phyloP scores from a whole-genome alignment of 495 filamentous ascomycete species.

The Talaromyces stipitatus region DNA sequence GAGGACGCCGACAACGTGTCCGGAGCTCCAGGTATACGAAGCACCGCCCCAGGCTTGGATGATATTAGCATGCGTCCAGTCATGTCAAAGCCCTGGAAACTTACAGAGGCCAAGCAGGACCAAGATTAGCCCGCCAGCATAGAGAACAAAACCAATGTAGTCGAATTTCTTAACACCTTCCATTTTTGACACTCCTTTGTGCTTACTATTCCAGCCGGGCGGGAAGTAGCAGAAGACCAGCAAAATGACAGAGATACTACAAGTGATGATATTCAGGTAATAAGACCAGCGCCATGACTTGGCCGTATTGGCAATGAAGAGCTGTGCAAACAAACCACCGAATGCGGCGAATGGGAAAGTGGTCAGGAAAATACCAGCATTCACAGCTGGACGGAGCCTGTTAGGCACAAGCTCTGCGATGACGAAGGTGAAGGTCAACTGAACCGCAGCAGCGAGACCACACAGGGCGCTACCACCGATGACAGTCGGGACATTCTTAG shows the following conservation, averaged over 20 bases:
- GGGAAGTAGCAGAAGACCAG: conserved; percentile 31
- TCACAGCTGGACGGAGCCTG: conserved; percentile 28
- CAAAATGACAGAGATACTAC: conserved; percentile 23
- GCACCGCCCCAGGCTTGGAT: conserved; percentile 35
- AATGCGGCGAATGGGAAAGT: conserved; percentile 32
- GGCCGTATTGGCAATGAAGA: conserved; percentile 25
- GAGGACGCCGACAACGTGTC: conserved; percentile 35
- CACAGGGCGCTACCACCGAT: conserved; percentile 30
- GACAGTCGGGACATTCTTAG: conserved; percentile 33
- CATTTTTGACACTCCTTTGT: conserved; percentile 19
- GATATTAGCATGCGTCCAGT: neutral
- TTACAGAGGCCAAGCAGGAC: conserved; percentile 40
- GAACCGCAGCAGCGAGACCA: conserved; percentile 28
- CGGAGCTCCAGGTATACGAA: conserved; percentile 41
- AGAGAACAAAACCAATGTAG: conserved; percentile 34
- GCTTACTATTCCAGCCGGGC: conserved; percentile 23
- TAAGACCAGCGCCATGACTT: conserved; percentile 38
- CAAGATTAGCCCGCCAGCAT: conserved; percentile 32
- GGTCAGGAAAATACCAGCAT: conserved; percentile 27
- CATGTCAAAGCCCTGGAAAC: neutral
- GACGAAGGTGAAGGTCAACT: conserved; percentile 28
- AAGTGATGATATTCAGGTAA: conserved; percentile 36
- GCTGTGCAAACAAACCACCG: conserved; percentile 31
- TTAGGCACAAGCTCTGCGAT: conserved; percentile 39
- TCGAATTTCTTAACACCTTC: conserved; percentile 32